These are phyloP conservation scores for sweet orange (Citrus sinensis) DNA, from an alignment of 345 rosid genomes.

Conservation along the genomic window DNA sequence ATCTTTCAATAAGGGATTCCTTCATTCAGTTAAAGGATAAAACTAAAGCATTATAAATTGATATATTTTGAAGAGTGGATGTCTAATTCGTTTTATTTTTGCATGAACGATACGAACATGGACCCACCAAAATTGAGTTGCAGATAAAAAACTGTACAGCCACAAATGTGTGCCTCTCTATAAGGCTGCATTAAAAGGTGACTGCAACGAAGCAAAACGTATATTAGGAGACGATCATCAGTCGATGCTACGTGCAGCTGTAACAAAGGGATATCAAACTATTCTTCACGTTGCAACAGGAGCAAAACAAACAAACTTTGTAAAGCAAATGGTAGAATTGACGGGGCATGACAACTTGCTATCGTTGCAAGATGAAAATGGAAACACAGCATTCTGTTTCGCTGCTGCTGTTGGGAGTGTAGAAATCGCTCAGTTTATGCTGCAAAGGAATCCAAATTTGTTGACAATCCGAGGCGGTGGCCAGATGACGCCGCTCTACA, in stretches of 20 bases:
- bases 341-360: background rate
- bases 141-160: background rate
- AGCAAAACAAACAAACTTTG: conserved; percentile 5
- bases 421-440: background rate
- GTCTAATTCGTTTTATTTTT: too few relatives aligned
- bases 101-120: too few relatives aligned
- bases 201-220: background rate
- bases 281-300: background rate
- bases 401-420: background rate
- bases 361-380: background rate
- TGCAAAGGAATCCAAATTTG: too few relatives aligned
- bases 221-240: background rate
- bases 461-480: background rate
- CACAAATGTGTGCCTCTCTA: background rate
- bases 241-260: background rate
- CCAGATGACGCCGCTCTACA: background rate
- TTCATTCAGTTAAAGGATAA: too few relatives aligned
- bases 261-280: too few relatives aligned
- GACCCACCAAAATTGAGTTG: background rate
- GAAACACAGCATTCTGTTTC: background rate
- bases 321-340: conserved; percentile 12
- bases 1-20: too few relatives aligned
- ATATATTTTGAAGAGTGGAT: too few relatives aligned
- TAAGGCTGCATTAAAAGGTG: background rate
- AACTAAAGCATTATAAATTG: too few relatives aligned